Conservation (phyloP, 805 yeast genomes). For the Candida sakaeoensis region DNA sequence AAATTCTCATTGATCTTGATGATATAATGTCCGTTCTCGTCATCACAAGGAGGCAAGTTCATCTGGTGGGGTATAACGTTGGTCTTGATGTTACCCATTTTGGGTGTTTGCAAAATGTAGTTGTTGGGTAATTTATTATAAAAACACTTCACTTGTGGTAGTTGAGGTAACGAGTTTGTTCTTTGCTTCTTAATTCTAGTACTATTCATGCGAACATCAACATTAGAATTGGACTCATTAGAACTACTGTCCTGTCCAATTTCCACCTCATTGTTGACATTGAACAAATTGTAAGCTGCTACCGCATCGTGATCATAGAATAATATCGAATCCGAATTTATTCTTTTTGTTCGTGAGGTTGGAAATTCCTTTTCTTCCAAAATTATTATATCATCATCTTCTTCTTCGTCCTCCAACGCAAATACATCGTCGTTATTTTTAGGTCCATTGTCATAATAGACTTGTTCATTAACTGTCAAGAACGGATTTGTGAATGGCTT, state of each 20-base stretch:
- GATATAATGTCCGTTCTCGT: conserved; percentile 72
- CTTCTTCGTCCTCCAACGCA: conserved; percentile 13
- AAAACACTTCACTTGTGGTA: conserved; percentile 42
- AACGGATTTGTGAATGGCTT: conserved; percentile 10
- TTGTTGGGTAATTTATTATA: conserved; percentile 36
- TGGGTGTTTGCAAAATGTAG: conserved; percentile 30
- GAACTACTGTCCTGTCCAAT: background rate
- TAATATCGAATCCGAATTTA: conserved; percentile 34
- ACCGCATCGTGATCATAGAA: conserved; percentile 35
- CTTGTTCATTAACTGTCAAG: conserved; percentile 8
- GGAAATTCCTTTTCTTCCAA: conserved; percentile 29
- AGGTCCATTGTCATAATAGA: background rate
- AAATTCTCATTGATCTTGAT: conserved; percentile 55
- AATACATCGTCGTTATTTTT: conserved; percentile 1
- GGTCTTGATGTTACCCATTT: conserved; percentile 38
- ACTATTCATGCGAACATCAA: background rate
- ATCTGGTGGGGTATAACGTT: conserved; percentile 35
- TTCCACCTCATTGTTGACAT: conserved; percentile 27
- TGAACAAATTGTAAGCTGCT: conserved; percentile 42
- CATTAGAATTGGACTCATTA: background rate
- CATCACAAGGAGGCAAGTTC: conserved; percentile 46
- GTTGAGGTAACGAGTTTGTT: conserved; percentile 41
- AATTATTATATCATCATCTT: conserved; percentile 33
- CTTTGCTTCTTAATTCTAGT: conserved; percentile 31
- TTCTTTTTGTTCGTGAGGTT: conserved; percentile 18